Conservation (phyloP, 2,329 filamentous ascomycete genomes). For the Beauveria pseudobassiana region DNA sequence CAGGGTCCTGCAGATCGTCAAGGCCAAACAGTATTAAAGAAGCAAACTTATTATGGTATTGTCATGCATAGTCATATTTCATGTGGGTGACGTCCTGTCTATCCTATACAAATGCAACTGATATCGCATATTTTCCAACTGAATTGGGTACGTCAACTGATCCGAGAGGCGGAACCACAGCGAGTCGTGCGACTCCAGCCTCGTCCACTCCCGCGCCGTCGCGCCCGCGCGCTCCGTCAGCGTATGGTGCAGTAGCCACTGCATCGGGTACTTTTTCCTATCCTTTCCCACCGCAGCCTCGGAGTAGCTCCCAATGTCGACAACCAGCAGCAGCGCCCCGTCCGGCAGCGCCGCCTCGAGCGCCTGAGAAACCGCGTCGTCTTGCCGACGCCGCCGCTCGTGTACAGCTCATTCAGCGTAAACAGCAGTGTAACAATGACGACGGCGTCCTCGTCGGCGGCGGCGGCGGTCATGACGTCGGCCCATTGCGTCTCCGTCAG, state of each 20-base stretch:
- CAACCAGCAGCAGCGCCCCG: slow-evolving; percentile 68
- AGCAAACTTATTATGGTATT: slow-evolving; percentile 1
- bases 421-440: slow-evolving; percentile 77
- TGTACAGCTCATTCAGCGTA: slow-evolving; percentile 92
- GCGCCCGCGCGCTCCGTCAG: slow-evolving; percentile 43
- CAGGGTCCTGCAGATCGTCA: slow-evolving; percentile 8
- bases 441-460: slow-evolving; percentile 23
- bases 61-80: not conserved
- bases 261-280: slow-evolving; percentile 76
- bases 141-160: slow-evolving; percentile 68
- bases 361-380: slow-evolving; percentile 70
- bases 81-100: slow-evolving; percentile 2
- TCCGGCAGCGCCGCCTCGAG: slow-evolving; percentile 51
- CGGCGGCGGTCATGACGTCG: slow-evolving; percentile 10
- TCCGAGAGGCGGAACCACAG: slow-evolving; percentile 74
- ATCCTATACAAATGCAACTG: slow-evolving; percentile 75
- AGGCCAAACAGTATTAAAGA: slow-evolving; percentile 5
- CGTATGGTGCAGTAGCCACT: slow-evolving; percentile 82
- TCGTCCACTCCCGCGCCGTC: slow-evolving; percentile 55
- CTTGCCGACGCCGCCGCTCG: slow-evolving; percentile 59
- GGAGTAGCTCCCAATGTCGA: slow-evolving; percentile 92
- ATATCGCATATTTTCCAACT: slow-evolving; percentile 90
- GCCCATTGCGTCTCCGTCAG: slow-evolving; percentile 29
- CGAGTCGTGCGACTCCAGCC: slow-evolving; percentile 67
- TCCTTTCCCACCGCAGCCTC: slow-evolving; percentile 63